Conservation (phyloP, 2,329 filamentous ascomycete genomes). For the Paracamarosporium sp. region DNA sequence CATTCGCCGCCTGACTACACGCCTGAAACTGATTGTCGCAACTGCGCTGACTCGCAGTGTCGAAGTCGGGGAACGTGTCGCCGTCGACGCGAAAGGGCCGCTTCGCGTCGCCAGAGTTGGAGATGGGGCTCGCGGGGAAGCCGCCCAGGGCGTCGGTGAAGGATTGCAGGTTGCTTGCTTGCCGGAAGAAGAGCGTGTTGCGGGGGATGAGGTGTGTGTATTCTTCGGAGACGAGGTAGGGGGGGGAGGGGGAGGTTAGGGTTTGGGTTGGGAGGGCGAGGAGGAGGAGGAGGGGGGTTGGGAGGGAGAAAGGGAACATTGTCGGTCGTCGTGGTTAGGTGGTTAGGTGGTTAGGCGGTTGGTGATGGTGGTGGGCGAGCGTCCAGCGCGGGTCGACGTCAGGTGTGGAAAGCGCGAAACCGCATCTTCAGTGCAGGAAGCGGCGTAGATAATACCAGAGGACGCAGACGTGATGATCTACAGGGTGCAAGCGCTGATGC, state of each 20-base stretch:
- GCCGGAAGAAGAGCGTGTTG: slow-evolving; percentile 43
- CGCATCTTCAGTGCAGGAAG: not conserved
- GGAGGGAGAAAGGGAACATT: slow-evolving; percentile 32
- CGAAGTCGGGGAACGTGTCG: slow-evolving; percentile 60
- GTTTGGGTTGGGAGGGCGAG: slow-evolving; percentile 29
- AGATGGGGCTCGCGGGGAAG: slow-evolving; percentile 58
- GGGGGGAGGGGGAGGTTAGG: slow-evolving; percentile 31
- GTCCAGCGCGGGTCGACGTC: not conserved
- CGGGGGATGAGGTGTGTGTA: slow-evolving; percentile 37
- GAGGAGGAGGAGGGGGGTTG: slow-evolving; percentile 9
- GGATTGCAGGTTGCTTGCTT: slow-evolving; percentile 39
- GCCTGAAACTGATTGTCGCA: slow-evolving; percentile 69
- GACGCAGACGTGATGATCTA: not conserved
- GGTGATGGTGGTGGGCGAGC: not conserved
- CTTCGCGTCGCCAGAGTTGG: slow-evolving; percentile 59
- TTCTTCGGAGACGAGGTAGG: slow-evolving; percentile 25
- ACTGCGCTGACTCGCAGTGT: slow-evolving; percentile 64
- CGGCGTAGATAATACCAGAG: not conserved
- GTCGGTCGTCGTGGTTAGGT: too few relatives aligned
- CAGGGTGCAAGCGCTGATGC: not conserved
- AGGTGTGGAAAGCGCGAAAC: not conserved
- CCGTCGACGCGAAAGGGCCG: slow-evolving; percentile 40
- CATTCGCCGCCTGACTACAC: slow-evolving; percentile 57
- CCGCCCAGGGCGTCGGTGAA: slow-evolving; percentile 59
- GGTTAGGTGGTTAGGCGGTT: not conserved